Conservation (phyloP, 371 early-diverging fungal species). For the Lichtheimia corymbifera region DNA sequence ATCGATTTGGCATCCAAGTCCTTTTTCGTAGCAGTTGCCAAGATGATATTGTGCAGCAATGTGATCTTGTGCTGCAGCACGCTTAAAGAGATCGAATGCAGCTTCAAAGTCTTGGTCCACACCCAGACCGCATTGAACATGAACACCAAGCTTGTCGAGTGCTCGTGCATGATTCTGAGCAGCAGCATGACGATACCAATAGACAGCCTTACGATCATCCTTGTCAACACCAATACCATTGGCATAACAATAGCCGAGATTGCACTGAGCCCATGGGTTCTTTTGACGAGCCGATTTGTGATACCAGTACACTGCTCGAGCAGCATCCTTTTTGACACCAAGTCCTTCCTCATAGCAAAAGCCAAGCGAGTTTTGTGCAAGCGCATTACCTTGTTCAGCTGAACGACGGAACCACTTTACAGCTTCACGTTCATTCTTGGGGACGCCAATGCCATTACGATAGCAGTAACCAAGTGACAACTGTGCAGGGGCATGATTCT, state of each 20-base stretch:
- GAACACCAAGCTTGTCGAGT: slow-evolving; percentile 80
- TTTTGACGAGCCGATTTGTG: slow-evolving; percentile 70
- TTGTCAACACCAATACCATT: slow-evolving; percentile 72
- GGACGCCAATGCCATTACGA: slow-evolving; percentile 71
- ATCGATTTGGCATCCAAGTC: slow-evolving; percentile 61
- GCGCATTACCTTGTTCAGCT: slow-evolving; percentile 70
- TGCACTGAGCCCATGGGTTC: slow-evolving; percentile 82
- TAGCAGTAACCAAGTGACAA: slow-evolving; percentile 84
- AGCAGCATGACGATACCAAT: slow-evolving; percentile 70
- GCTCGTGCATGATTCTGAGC: slow-evolving; percentile 66
- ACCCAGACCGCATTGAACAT: slow-evolving; percentile 76
- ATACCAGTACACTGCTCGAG: slow-evolving; percentile 78
- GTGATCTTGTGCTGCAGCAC: slow-evolving; percentile 65
- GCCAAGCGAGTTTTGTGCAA: slow-evolving; percentile 84
- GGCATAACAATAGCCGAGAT: slow-evolving; percentile 78
- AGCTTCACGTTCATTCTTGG: slow-evolving; percentile 63
- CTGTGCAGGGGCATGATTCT: slow-evolving; percentile 66
- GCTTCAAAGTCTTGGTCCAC: slow-evolving; percentile 48
- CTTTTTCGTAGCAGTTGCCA: slow-evolving; percentile 70
- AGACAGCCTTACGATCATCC: slow-evolving; percentile 60
- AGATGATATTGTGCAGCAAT: slow-evolving; percentile 62
- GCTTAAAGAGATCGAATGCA: slow-evolving; percentile 58
- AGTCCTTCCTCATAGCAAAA: slow-evolving; percentile 76
- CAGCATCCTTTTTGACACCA: slow-evolving; percentile 60
- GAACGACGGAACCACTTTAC: slow-evolving; percentile 67